Conservation (phyloP, 495 filamentous ascomycete species). For the Aspergillus baeticus region DNA sequence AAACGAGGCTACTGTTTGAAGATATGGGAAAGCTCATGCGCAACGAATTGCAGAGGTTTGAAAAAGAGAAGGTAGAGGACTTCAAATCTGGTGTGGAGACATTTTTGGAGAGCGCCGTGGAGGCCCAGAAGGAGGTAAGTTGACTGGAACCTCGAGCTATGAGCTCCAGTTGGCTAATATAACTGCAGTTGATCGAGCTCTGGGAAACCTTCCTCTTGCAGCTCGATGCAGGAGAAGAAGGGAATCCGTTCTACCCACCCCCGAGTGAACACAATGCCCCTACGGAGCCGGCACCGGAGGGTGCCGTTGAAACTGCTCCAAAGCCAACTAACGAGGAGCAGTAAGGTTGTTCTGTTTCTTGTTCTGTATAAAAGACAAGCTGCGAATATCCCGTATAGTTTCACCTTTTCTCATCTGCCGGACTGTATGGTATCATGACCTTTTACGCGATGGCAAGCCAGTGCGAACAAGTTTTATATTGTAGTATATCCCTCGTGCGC, state of each 20-base stretch:
- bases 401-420: not conserved
- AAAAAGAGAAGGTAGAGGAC: conserved; percentile 97
- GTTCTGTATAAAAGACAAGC: conserved; percentile 20
- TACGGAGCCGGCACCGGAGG: conserved; percentile 24
- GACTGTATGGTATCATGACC: conserved; percentile 13
- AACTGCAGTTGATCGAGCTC: conserved; percentile 82
- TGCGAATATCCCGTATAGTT: conserved; percentile 9
- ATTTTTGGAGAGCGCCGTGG: conserved; percentile 91
- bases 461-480: conserved; percentile 17
- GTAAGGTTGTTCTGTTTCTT: conserved; percentile 16
- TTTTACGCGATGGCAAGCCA: conserved; percentile 15
- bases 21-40: conserved; percentile 97
- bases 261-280: conserved; percentile 22
- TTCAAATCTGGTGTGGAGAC: conserved; percentile 98
- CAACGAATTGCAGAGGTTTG: conserved; percentile 86
- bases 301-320: conserved; percentile 28
- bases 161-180: conserved; percentile 18
- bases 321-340: conserved; percentile 39
- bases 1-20: conserved; percentile 85
- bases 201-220: conserved; percentile 98
- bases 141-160: not conserved
- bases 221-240: conserved; percentile 89
- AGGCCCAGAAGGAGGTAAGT: conserved; percentile 96
- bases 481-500: conserved; percentile 1
- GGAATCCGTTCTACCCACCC: conserved; percentile 71